A percentile compares a stretch with the other conserved stretches of the same genome.
Evolutionary conservation across 352 stramenopile species (phyloP).

Genomic region (Globisporangium splendens): DNA sequence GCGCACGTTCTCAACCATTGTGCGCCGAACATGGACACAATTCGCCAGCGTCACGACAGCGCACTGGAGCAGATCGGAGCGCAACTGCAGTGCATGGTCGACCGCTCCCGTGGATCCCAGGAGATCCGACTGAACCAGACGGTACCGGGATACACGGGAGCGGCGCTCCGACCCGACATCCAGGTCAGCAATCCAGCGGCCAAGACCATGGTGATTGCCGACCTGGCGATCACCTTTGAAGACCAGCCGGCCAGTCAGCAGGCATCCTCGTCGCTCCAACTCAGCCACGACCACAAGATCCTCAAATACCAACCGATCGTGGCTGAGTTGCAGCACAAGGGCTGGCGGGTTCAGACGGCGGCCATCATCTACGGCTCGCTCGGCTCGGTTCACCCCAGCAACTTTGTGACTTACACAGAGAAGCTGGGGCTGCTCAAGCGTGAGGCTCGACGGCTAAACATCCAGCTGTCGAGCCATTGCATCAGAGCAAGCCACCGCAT

Average conservation of each 20-base stretch:
- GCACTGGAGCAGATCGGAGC: not conserved
- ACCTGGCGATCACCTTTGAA: conserved; percentile 2
- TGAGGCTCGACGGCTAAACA: too few relatives aligned
- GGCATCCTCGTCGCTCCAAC: not conserved
- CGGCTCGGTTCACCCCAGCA: conserved; percentile 1
- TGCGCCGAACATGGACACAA: not conserved
- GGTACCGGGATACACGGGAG: not conserved
- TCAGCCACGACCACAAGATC: conserved; percentile 5
- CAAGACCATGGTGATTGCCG: not conserved
- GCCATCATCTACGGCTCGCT: conserved; percentile 9
- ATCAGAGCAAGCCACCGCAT: too few relatives aligned
- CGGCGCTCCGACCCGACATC: not conserved
- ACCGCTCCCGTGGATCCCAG: not conserved
- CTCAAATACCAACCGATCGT: conserved; percentile 6
- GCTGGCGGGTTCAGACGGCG: not conserved
- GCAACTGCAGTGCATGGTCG: not conserved
- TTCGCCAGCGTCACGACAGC: conserved; percentile 5
- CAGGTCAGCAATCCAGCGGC: not conserved
- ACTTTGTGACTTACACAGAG: conserved; percentile 6
- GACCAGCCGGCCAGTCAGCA: not conserved
- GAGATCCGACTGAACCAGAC: too few relatives aligned
- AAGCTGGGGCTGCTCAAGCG: conserved; percentile 7
- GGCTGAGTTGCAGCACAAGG: not conserved
- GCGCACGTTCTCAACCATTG: conserved; percentile 13
- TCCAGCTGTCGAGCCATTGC: too few relatives aligned